Evolutionary conservation across 2,329 filamentous ascomycete genomes (phyloP).

Genomic region (Aspergillus felis): DNA sequence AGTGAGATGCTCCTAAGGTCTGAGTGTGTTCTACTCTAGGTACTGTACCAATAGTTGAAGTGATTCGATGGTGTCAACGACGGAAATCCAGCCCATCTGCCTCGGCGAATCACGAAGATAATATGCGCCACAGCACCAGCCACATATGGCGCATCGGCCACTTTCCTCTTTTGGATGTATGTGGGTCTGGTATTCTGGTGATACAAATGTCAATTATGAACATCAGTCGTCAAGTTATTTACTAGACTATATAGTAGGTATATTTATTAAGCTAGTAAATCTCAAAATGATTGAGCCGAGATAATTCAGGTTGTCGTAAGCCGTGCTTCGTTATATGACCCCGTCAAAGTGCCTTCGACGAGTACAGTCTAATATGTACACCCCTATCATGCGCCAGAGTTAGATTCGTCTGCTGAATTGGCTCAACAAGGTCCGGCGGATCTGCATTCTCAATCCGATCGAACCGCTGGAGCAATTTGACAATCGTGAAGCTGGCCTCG

Average conservation of each 20-base stretch:
- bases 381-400: conserved; percentile 32
- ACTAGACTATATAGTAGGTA: no score
- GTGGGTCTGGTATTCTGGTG: no score
- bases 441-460: conserved; percentile 34
- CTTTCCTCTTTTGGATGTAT: not conserved
- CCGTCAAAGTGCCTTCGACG: not conserved
- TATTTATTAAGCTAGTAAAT: no score
- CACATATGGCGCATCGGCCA: not conserved
- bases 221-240: not conserved
- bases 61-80: not conserved
- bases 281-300: not conserved
- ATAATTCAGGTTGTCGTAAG: not conserved
- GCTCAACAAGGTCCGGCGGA: conserved; percentile 21
- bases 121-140: not conserved
- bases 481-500: conserved; percentile 39
- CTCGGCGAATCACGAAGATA: not conserved
- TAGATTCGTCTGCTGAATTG: conserved; percentile 27
- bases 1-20: not conserved
- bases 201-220: not conserved
- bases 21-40: not conserved
- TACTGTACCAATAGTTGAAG: not conserved
- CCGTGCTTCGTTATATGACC: not conserved
- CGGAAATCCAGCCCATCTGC: not conserved
- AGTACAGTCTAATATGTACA: conserved; percentile 25
- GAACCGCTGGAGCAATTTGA: conserved; percentile 37